These are phyloP conservation scores for Austroboletus sp. DNA, from an alignment of 1,284 basidiomycete species.

Conservation along the genomic window DNA sequence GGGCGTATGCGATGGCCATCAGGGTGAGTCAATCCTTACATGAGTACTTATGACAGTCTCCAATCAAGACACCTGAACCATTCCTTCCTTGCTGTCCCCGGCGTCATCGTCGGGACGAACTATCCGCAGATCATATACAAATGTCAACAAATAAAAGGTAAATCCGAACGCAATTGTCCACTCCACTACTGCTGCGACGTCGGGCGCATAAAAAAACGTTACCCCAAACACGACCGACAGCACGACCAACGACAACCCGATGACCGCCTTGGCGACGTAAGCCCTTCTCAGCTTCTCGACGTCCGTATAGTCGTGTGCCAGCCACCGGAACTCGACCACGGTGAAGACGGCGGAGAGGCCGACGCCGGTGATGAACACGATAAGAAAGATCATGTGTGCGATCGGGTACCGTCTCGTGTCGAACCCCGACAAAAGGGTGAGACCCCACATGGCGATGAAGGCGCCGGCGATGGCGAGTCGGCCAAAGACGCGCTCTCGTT, in stretches of 20 bases:
- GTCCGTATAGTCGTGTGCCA: slow-evolving; percentile 49
- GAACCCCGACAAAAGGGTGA: slow-evolving; percentile 59
- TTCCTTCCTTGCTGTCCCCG: background rate
- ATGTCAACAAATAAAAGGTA: slow-evolving; percentile 63
- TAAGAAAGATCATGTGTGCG: slow-evolving; percentile 53
- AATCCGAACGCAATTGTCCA: slow-evolving; percentile 69
- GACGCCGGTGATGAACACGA: slow-evolving; percentile 60
- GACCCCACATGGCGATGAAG: slow-evolving; percentile 50
- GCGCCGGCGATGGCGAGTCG: slow-evolving; percentile 54
- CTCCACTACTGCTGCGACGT: slow-evolving; percentile 60
- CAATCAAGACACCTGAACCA: background rate
- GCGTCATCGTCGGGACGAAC: slow-evolving; percentile 36
- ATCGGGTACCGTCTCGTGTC: slow-evolving; percentile 51
- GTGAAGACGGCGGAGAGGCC: slow-evolving; percentile 65
- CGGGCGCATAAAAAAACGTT: slow-evolving; percentile 38
- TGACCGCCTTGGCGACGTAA: slow-evolving; percentile 55
- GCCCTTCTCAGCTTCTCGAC: slow-evolving; percentile 46
- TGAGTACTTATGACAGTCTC: too few relatives aligned
- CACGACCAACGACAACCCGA: slow-evolving; percentile 50
- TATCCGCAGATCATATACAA: slow-evolving; percentile 58
- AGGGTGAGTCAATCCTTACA: too few relatives aligned
- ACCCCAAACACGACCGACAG: slow-evolving; percentile 59
- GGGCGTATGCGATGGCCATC: too few relatives aligned
- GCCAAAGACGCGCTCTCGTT: slow-evolving; percentile 49
- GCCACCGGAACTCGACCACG: slow-evolving; percentile 62